Percentiles rank a stretch among this genome's conserved stretches.
Evolutionary conservation across 2,329 filamentous ascomycete species (phyloP).

Genomic region (Hypoxylon rubiginosum): DNA sequence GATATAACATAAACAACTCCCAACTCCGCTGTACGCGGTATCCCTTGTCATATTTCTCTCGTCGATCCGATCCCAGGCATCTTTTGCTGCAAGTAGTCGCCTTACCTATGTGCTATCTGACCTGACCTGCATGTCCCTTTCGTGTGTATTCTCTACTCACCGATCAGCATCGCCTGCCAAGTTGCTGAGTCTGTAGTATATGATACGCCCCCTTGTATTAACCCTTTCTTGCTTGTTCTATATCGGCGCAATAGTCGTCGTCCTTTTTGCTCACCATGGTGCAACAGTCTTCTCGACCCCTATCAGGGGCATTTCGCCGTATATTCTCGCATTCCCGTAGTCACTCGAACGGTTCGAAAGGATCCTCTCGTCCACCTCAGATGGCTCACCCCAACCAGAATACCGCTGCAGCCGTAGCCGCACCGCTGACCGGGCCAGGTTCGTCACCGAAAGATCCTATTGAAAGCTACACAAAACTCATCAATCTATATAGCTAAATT

Average conservation of each 20-base stretch:
- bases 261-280: constrained; percentile 40
- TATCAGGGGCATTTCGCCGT: constrained; percentile 24
- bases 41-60: not conserved
- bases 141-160: constrained; percentile 11
- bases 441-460: constrained; percentile 43
- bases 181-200: constrained; percentile 5
- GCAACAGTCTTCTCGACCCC: constrained; percentile 29
- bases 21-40: not conserved
- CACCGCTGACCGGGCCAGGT: constrained; percentile 58
- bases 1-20: not conserved
- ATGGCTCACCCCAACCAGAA: constrained; percentile 43
- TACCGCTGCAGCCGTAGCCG: constrained; percentile 15
- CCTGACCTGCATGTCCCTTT: constrained; percentile 12
- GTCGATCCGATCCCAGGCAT: not conserved
- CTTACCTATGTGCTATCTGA: not conserved
- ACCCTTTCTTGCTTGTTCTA: constrained; percentile 7
- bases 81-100: not conserved
- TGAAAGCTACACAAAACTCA: constrained; percentile 22
- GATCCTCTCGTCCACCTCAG: constrained; percentile 10
- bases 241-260: not conserved
- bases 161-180: not conserved
- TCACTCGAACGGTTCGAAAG: constrained; percentile 17
- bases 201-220: constrained; percentile 14
- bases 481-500: constrained; percentile 69
- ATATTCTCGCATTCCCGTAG: constrained; percentile 39